Evolutionary conservation across 208 protist species (phyloP).

Genomic region (Trypanosoma vivax): DNA sequence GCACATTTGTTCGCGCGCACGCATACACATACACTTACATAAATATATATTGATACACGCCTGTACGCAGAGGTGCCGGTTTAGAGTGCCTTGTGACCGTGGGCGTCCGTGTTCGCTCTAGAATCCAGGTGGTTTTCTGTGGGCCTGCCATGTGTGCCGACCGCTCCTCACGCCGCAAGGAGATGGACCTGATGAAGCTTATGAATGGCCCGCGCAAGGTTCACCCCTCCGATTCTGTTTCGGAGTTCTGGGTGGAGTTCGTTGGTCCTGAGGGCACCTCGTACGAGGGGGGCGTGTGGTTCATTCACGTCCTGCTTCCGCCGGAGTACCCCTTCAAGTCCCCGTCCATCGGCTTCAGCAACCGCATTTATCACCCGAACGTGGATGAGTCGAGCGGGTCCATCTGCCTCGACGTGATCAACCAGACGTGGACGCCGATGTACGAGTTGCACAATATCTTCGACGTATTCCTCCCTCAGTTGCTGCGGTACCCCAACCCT

Average conservation of each 20-base stretch:
- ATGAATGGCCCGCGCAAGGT: constrained; percentile 93
- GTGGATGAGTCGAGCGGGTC: constrained; percentile 96
- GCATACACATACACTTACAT: neutral
- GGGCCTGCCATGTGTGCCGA: constrained; percentile 20
- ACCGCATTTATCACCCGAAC: constrained; percentile 98
- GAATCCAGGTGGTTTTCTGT: too few relatives aligned
- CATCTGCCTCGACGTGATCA: constrained; percentile 98
- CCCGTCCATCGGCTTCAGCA: constrained; percentile 97
- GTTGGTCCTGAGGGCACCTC: constrained; percentile 93
- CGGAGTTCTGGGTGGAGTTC: constrained; percentile 97
- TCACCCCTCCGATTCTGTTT: constrained; percentile 89
- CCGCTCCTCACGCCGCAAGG: constrained; percentile 61
- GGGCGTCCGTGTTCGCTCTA: too few relatives aligned
- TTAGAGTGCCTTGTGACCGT: too few relatives aligned
- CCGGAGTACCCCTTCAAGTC: constrained; percentile 97
- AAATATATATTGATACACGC: neutral
- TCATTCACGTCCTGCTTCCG: constrained; percentile 95
- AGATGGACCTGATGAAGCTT: constrained; percentile 97
- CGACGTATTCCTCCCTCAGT: constrained; percentile 97
- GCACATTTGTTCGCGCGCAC: neutral
- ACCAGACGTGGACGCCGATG: constrained; percentile 99
- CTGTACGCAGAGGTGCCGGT: too few relatives aligned
- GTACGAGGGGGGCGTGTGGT: constrained; percentile 96
- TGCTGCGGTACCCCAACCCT: constrained; percentile 97
- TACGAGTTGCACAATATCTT: constrained; percentile 93